Conservation (phyloP, 202 grass and related monocot genomes). For the Alloteropsis angusta region DNA sequence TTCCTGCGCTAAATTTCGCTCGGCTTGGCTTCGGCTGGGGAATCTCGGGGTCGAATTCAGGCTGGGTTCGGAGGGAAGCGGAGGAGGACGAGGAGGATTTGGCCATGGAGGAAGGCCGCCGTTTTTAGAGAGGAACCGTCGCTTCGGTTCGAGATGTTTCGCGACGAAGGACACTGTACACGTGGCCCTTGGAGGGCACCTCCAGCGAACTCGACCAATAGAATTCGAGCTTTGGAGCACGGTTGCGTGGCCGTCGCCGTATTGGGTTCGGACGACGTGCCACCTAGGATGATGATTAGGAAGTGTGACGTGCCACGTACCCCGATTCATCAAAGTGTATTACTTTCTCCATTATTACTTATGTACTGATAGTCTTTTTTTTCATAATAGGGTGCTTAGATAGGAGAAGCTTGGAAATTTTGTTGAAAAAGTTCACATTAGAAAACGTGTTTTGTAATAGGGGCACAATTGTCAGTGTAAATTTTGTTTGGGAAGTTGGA, state of each 20-base stretch:
- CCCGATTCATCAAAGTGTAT: no score
- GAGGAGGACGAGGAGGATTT: constrained; percentile 17
- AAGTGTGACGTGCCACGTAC: neutral
- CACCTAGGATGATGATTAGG: constrained; percentile 9
- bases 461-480: no score
- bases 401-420: no score
- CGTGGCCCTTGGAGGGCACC: constrained; percentile 22
- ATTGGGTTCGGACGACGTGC: neutral
- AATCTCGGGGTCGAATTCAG: neutral
- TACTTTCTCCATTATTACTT: no score
- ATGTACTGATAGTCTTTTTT: no score
- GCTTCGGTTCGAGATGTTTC: constrained; percentile 37
- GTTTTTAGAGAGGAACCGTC: neutral
- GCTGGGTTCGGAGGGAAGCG: neutral
- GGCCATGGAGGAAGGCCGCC: neutral
- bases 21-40: neutral
- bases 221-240: constrained; percentile 26
- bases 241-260: constrained; percentile 18
- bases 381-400: no score
- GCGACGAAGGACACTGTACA: neutral
- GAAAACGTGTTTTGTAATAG: no score
- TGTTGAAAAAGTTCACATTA: no score
- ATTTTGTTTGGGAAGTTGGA: no score
- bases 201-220: constrained; percentile 74
- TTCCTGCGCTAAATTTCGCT: neutral